phyloP scores from a whole-genome alignment of 495 filamentous ascomycete species.

The Neurospora terricola region DNA sequence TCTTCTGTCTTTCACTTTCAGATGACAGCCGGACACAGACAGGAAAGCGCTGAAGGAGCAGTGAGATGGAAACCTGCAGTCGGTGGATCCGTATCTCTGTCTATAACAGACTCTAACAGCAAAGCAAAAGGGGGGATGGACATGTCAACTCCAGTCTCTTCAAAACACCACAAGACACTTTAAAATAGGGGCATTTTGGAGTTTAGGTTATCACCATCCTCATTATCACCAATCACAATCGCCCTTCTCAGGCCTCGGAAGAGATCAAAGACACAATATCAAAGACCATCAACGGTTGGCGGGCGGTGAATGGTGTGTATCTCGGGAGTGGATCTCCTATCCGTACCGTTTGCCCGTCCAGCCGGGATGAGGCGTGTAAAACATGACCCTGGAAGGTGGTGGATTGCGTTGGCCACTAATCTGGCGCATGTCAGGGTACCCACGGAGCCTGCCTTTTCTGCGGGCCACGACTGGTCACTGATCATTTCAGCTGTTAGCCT shows the following conservation, averaged over 20 bases:
- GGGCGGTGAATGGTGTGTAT: not conserved
- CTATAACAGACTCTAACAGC: not conserved
- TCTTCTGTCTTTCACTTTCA: not conserved
- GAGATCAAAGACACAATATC: not conserved
- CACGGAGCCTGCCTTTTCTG: not conserved
- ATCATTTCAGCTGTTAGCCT: not conserved
- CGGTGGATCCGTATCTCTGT: not conserved
- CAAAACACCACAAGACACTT: not conserved
- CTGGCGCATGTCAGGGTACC: not conserved
- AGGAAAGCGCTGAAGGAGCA: not conserved
- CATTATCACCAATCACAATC: not conserved
- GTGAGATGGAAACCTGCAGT: not conserved
- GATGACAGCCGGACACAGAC: not conserved
- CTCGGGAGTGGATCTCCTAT: not conserved
- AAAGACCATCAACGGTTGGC: not conserved
- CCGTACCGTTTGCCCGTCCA: not conserved
- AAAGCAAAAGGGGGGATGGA: not conserved
- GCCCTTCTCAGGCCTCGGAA: not conserved
- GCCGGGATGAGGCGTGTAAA: not conserved
- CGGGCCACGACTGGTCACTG: not conserved
- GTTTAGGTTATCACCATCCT: not conserved
- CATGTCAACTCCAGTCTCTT: not conserved
- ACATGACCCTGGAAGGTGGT: not conserved
- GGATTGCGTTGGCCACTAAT: not conserved
- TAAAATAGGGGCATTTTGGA: not conserved